Conservation (phyloP, 1,139 yeast species). For the Diutina sp. region DNA sequence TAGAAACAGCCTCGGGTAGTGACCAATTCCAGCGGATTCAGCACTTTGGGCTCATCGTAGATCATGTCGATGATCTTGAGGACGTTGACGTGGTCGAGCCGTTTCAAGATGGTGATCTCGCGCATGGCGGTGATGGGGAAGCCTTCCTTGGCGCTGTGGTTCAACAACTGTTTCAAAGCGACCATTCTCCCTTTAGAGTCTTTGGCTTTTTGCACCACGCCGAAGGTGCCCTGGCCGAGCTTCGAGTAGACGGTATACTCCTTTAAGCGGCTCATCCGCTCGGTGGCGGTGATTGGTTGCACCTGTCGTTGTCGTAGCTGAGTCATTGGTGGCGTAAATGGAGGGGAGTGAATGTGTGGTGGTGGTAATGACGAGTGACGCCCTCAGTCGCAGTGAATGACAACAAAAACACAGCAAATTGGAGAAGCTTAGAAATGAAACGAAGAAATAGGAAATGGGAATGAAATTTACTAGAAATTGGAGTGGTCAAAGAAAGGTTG, state of each 20-base stretch:
- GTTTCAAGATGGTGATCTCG: conserved; percentile 76
- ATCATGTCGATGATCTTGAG: conserved; percentile 76
- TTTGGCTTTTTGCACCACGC: conserved; percentile 34
- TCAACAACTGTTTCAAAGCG: conserved; percentile 64
- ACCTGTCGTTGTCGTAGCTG: not conserved
- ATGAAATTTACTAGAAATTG: no score
- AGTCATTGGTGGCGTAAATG: not conserved
- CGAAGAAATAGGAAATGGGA: no score
- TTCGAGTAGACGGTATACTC: conserved; percentile 24
- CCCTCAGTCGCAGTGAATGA: no score
- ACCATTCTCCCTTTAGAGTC: conserved; percentile 18
- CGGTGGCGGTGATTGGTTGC: not conserved
- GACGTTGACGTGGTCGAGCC: conserved; percentile 56
- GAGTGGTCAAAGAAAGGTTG: no score
- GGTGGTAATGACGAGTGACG: not conserved
- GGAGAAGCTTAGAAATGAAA: no score
- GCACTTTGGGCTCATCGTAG: conserved; percentile 41
- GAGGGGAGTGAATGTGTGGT: not conserved
- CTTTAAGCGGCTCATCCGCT: conserved; percentile 17
- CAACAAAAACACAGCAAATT: no score
- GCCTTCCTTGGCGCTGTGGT: conserved; percentile 80
- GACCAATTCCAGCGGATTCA: conserved; percentile 18
- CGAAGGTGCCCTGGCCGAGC: conserved; percentile 37
- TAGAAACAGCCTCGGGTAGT: conserved; percentile 47
- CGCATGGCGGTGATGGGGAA: conserved; percentile 94